Conservation (phyloP, 2,329 filamentous ascomycete species). For the Aureobasidium sp. region DNA sequence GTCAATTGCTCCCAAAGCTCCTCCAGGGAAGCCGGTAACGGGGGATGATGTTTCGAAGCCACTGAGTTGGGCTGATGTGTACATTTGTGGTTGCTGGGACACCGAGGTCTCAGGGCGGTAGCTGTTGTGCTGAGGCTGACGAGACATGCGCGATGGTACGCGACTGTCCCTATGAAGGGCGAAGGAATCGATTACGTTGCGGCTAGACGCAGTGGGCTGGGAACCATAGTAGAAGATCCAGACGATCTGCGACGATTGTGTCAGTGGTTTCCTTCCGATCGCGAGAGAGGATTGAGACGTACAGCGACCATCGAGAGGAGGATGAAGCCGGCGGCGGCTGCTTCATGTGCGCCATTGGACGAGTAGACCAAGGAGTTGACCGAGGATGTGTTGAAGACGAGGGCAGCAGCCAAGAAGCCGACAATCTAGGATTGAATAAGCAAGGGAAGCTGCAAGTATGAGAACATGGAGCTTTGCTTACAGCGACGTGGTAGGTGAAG, state of each 20-base stretch:
- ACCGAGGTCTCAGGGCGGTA: constrained; percentile 75
- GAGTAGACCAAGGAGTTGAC: constrained; percentile 82
- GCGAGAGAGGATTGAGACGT: constrained; percentile 33
- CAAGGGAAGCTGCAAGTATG: neutral
- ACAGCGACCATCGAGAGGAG: constrained; percentile 87
- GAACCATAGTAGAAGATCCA: constrained; percentile 99
- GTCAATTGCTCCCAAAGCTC: constrained; percentile 38
- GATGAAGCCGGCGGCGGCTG: constrained; percentile 86
- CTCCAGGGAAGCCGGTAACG: constrained; percentile 57
- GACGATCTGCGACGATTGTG: constrained; percentile 55
- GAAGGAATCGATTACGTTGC: constrained; percentile 91
- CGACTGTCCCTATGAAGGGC: constrained; percentile 75
- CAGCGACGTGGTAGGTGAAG: constrained; percentile 82
- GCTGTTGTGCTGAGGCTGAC: constrained; percentile 61
- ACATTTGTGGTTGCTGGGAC: constrained; percentile 81
- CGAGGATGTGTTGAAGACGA: constrained; percentile 77
- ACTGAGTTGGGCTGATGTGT: constrained; percentile 88
- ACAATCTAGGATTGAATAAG: constrained; percentile 50
- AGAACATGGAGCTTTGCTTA: constrained; percentile 30
- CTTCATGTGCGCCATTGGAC: constrained; percentile 59
- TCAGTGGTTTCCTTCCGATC: neutral
- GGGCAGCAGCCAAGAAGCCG: constrained; percentile 72
- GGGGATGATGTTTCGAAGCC: constrained; percentile 95
- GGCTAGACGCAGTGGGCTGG: constrained; percentile 72
- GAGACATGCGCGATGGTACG: constrained; percentile 54